These are phyloP conservation scores for Sordaria brevicollis DNA, from an alignment of 495 filamentous ascomycete species.

Conservation along the genomic window DNA sequence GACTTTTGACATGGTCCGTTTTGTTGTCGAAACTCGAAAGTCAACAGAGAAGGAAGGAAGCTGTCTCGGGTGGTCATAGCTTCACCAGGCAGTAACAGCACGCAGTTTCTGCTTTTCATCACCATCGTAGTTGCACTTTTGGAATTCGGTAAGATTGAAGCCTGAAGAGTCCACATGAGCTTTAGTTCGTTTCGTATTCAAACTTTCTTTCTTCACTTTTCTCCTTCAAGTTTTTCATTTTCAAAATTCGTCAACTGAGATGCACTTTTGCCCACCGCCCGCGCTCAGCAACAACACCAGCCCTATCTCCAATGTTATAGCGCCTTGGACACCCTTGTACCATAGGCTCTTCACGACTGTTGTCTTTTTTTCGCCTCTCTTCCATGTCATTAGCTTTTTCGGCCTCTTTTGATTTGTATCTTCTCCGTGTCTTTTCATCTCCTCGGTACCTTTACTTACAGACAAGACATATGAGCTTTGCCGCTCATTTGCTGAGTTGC, in stretches of 20 bases:
- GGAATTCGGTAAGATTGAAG: neutral
- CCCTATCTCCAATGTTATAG: neutral
- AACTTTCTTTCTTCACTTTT: neutral
- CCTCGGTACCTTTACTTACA: neutral
- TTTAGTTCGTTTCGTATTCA: too few relatives aligned
- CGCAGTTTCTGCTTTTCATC: neutral
- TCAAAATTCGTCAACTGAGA: neutral
- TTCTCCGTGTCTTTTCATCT: too few relatives aligned
- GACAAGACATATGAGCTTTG: neutral
- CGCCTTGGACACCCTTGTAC: neutral
- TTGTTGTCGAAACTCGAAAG: neutral
- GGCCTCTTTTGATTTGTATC: neutral
- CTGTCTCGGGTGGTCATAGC: conserved; percentile 1
- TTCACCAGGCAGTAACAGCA: neutral
- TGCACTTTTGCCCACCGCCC: neutral
- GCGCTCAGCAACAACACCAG: neutral
- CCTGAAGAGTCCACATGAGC: too few relatives aligned
- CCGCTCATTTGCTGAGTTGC: neutral
- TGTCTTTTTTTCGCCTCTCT: neutral
- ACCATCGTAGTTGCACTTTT: neutral
- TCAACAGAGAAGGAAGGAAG: neutral
- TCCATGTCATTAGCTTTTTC: too few relatives aligned
- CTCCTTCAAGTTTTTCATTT: neutral
- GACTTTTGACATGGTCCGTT: neutral
- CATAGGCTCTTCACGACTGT: too few relatives aligned